These are phyloP conservation scores for Pascua sp. DNA, from an alignment of 1,284 basidiomycete genomes.

Conservation along the genomic window DNA sequence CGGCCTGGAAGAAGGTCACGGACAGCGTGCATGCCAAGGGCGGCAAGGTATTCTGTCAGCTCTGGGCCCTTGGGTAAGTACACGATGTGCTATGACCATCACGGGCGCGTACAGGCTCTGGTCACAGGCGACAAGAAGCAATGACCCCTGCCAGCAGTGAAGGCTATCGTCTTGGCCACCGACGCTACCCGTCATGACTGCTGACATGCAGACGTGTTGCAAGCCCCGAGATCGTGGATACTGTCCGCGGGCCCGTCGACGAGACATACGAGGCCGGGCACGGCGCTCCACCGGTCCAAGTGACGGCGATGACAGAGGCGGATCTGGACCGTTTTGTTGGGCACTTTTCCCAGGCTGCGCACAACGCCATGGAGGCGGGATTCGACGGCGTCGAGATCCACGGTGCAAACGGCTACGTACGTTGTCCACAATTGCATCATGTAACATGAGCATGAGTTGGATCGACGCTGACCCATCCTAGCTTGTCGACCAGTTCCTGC, in stretches of 20 bases:
- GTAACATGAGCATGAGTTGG: background rate
- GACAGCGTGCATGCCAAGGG: slow-evolving; percentile 53
- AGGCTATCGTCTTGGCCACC: background rate
- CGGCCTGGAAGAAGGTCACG: slow-evolving; percentile 45
- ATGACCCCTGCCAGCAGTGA: slow-evolving; percentile 12
- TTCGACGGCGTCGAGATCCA: slow-evolving; percentile 64
- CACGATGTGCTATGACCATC: too few species aligned
- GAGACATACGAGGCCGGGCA: slow-evolving; percentile 9
- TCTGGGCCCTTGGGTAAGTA: slow-evolving; percentile 54
- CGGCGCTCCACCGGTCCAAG: background rate
- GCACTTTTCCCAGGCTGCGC: slow-evolving; percentile 54
- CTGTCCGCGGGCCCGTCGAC: slow-evolving; percentile 30
- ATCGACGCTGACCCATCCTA: background rate
- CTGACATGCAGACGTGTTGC: background rate
- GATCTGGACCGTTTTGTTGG: slow-evolving; percentile 50
- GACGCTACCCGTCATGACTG: background rate
- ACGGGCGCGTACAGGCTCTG: too few species aligned
- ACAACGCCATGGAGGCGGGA: slow-evolving; percentile 59
- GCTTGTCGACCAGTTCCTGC: slow-evolving; percentile 58
- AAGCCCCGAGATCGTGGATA: background rate
- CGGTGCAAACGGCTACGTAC: slow-evolving; percentile 32
- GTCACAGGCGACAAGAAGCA: background rate
- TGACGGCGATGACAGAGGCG: slow-evolving; percentile 23
- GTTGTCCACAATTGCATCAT: background rate
- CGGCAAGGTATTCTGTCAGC: slow-evolving; percentile 54